Evolutionary conservation across 192 early-diverging fungal species (phyloP), one percentile per base, ranked within the genome.

Genomic region (Backusella tuberculispora): DNA sequence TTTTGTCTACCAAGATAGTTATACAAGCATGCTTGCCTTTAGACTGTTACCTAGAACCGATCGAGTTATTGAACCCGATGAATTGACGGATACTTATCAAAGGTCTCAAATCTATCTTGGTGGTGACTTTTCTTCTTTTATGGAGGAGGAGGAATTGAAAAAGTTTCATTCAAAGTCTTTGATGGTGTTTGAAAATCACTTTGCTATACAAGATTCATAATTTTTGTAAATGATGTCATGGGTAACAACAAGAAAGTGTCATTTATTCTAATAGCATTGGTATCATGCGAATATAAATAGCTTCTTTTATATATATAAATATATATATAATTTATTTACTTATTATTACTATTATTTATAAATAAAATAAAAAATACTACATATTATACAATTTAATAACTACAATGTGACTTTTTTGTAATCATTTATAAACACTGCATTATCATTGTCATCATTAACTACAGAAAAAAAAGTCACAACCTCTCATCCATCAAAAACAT

Each of bases 1-100:
- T 46, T 45, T 67, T n/a, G 34, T 71, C 24, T 76, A 76, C 46
- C 53, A 60, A 9, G 53, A 60, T 60, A 60, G 53, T 9, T 60
- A 60, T 60, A 60, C 53, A 60, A 60, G 53, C 5, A 60, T 60
- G 53, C 9, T 60, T 8, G 53, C 21, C 53, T 60, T 60, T 24
- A 19, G 53, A 4, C 24, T 60, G 26, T 26, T 60, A 26, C 53
- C 53, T 5, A 8, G 53, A 26, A 13, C 13, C 9, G 53, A 60
- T 26, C 21, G 53, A 13, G 10, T 60, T 10, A 60, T 60, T 26
- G 21, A 26, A 1, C 5, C 21, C 12, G 53, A 60, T 60, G 53
- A 26, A n/a, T 26, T 12, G 12, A 19, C 53, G 0, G 21, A 13
- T 21, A 24, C 21, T 4, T 60, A 60, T 26, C 53, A 26, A 12